Conservation (phyloP, 2,329 filamentous ascomycete species). For the Xylariaceae sp. region DNA sequence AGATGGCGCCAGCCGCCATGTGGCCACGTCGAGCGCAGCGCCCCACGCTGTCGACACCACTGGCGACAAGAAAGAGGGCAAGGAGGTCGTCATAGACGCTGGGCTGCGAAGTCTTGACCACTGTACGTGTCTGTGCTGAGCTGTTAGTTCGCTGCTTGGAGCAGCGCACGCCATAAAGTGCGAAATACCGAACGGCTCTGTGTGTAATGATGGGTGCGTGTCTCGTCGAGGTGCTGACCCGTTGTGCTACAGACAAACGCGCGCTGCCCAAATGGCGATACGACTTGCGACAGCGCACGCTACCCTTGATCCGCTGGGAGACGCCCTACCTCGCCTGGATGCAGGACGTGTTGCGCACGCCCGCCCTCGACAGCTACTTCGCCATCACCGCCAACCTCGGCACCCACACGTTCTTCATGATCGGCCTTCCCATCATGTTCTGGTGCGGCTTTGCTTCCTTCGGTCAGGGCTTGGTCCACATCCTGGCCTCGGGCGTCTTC, state of each 20-base stretch:
- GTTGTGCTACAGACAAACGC: slow-evolving; percentile 61
- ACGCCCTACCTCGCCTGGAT: slow-evolving; percentile 88
- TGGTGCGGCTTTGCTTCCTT: slow-evolving; percentile 88
- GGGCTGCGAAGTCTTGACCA: slow-evolving; percentile 78
- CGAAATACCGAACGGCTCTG: neutral
- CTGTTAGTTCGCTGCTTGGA: neutral
- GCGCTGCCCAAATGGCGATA: slow-evolving; percentile 88
- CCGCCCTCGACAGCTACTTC: slow-evolving; percentile 91
- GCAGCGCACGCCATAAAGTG: slow-evolving; percentile 1
- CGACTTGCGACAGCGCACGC: slow-evolving; percentile 69
- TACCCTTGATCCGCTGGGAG: slow-evolving; percentile 89
- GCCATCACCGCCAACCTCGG: slow-evolving; percentile 93
- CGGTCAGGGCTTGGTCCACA: slow-evolving; percentile 76
- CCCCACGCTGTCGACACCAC: slow-evolving; percentile 1
- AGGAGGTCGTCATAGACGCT: slow-evolving; percentile 54
- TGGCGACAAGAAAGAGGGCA: slow-evolving; percentile 11
- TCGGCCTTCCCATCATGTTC: slow-evolving; percentile 88
- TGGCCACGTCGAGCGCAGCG: neutral
- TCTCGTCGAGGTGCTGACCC: slow-evolving; percentile 8
- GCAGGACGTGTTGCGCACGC: slow-evolving; percentile 75
- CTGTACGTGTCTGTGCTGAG: slow-evolving; percentile 45
- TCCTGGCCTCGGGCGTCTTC: slow-evolving; percentile 75
- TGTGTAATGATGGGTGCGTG: too few relatives aligned
- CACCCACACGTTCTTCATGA: slow-evolving; percentile 98
- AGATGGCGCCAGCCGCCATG: slow-evolving; percentile 25